Base-by-base conservation (phyloP, 257 asterid species). In the Nicotiana obtusifolia region DNA sequence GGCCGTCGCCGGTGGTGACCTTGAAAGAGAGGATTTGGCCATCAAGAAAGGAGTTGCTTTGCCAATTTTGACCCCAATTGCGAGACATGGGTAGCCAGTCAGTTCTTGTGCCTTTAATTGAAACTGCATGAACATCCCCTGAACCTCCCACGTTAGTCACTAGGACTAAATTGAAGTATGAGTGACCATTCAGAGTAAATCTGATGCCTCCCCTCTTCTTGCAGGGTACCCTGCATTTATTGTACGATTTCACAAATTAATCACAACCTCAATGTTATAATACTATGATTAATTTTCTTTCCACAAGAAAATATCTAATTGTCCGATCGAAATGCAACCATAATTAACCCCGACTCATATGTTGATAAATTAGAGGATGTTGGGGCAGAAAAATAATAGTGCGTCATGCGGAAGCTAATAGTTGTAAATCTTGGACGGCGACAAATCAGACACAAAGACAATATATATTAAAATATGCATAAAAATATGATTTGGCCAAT, bases 31-130 rank as follows among this genome's bases (percentile, higher is more conserved):
- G 86, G 86, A 64, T 81, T 53, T 89, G 94, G 0, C 92, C 91
- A 30, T 89, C 88, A 30, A 90, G 84, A n/a, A 75, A 19, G 19
- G 88, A 71, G 82, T 83, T 87, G 88, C 90, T 87, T 69, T 89
- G 92, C 94, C 93, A 90, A 68, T 86, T 90, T 80, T 89, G 92
- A 11, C 91, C 94, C 94, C 92, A 90, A 35, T 90, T 90, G 22
- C 92, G 82, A 9, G 91, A 84, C 91, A 90, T 85, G 7, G 92
- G 81, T 47, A 83, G 85, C 94, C 94, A 90, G 4, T 30, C 71
- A 2, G 87, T 81, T 62, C 80, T 82, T 26, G 92, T 86, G 3
- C 92, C 91, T 79, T 89, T 90, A 81, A 90, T 67, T 28, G 84
- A 82, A 75, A 89, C 88, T 1, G 90, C 69, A 16, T 83, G 92